Conservation (phyloP, 2,329 filamentous ascomycete genomes). For the Pseudocercospora musae region DNA sequence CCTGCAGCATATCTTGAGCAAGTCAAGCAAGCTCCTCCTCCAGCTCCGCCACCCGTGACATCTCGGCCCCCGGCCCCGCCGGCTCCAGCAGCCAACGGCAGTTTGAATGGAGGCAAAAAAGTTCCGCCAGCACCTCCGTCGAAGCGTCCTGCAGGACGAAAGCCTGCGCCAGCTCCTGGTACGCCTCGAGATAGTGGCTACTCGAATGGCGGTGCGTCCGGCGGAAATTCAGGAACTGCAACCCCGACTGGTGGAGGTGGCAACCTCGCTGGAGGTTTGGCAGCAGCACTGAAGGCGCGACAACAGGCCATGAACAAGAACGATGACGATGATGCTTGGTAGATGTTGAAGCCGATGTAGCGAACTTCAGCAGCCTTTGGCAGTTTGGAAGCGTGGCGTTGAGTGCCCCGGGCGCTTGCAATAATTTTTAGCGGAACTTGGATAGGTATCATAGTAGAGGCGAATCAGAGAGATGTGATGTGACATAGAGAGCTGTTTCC, state of each 20-base stretch:
- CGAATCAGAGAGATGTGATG: background rate
- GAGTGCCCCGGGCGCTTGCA: background rate
- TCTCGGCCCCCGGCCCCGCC: constrained; percentile 60
- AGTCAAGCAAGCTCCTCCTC: constrained; percentile 54
- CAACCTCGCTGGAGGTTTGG: constrained; percentile 49
- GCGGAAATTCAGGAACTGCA: constrained; percentile 32
- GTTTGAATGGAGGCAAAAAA: constrained; percentile 44
- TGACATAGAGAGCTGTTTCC: background rate
- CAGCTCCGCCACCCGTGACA: constrained; percentile 49
- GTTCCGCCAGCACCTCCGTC: constrained; percentile 74
- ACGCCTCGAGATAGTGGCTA: constrained; percentile 65
- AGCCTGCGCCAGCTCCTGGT: constrained; percentile 63
- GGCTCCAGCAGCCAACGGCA: constrained; percentile 43
- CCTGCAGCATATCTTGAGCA: constrained; percentile 94
- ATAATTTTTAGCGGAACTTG: background rate
- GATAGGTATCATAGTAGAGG: background rate
- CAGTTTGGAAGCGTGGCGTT: background rate
- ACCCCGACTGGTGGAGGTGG: constrained; percentile 35
- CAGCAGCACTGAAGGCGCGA: constrained; percentile 49
- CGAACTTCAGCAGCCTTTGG: background rate
- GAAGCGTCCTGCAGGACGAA: constrained; percentile 73
- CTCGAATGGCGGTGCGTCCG: constrained; percentile 37
- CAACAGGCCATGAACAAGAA: constrained; percentile 48
- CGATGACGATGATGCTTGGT: constrained; percentile 42
- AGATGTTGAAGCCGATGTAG: background rate